Conservation (phyloP, 73 alveolate genomes). For the Stentor coeruleus region DNA sequence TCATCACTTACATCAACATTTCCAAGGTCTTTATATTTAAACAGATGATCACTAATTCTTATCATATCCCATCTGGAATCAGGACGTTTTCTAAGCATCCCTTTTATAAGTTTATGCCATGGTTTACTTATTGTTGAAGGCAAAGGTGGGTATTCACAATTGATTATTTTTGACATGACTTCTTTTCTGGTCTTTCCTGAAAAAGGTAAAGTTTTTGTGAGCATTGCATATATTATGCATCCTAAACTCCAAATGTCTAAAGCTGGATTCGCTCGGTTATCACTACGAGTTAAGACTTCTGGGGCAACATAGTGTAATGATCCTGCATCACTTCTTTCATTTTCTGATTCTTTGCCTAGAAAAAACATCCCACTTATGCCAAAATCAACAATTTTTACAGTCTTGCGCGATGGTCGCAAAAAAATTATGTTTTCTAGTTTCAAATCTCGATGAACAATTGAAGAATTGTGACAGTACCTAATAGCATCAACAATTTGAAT, state of each 20-base stretch:
- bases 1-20: conserved; percentile 10
- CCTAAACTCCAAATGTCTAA: conserved; percentile 58
- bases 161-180: conserved; percentile 32
- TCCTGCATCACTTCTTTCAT: conserved; percentile 56
- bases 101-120: conserved; percentile 30
- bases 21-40: neutral
- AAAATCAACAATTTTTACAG: conserved; percentile 37
- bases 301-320: conserved; percentile 57
- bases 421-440: conserved; percentile 83
- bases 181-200: conserved; percentile 43
- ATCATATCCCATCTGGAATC: neutral
- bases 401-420: neutral
- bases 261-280: conserved; percentile 41
- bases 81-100: conserved; percentile 17
- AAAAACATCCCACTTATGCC: conserved; percentile 53
- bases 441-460: conserved; percentile 89
- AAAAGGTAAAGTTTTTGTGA: conserved; percentile 60
- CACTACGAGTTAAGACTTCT: conserved; percentile 39
- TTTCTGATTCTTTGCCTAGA: conserved; percentile 16
- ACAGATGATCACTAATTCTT: neutral
- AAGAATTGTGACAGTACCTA: conserved; percentile 81
- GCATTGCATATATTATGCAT: conserved; percentile 49
- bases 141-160: conserved; percentile 27
- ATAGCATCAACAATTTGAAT: conserved; percentile 74
- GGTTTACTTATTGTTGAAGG: neutral